Base-by-base conservation (phyloP, 1,139 yeast species). In the Debaryomycetaceae sp. region DNA sequence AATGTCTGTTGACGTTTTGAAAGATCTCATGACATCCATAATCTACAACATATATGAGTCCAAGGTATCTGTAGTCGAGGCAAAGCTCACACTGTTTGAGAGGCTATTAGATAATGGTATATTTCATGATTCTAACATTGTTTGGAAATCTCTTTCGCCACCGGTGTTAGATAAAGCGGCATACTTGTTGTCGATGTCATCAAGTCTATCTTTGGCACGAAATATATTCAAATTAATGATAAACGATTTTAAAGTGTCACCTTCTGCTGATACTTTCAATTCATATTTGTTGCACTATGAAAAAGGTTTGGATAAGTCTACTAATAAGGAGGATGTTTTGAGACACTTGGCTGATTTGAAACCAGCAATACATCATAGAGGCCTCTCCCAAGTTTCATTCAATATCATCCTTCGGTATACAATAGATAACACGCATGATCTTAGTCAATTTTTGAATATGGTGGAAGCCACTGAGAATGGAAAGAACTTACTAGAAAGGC, bases 381-480 rank as follows among this genome's bases (percentile, higher is more conserved):
- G 49, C 1, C 38, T 67, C 17, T 50, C 53, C 17, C 41, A 49
- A 0, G 36, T 46, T 2, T 39, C 56, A 3, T 56, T 64, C 32
- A 44, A 48, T 16, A 46, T 64, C 5, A 41, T 70, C 5, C 46
- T 69, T 33, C 42, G 48, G 6, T 41, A 50, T 22, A 50, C 58
- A 2, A 54, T 64, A 5, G 46, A 52, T 15, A 55, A 55, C 33
- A 41, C 48, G 1, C 50, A 48, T 32, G 76, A 70, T 31, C 52
- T 71, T 36, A 60, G 62, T 13, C 64, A 66, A 35, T 58, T 70
- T 31, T 30, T 68, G 3, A 51, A 48, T 19, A 51, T 63, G 30
- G 48, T 52, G 1, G 53, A 43, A n/a, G 34, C 33, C 16, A 41
- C 40, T 30, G 38, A 35, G 6, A 40, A 36, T 17, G 39, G 42